Evolutionary conservation across 257 asterid species (phyloP).

Genomic region (Verbena officinalis): DNA sequence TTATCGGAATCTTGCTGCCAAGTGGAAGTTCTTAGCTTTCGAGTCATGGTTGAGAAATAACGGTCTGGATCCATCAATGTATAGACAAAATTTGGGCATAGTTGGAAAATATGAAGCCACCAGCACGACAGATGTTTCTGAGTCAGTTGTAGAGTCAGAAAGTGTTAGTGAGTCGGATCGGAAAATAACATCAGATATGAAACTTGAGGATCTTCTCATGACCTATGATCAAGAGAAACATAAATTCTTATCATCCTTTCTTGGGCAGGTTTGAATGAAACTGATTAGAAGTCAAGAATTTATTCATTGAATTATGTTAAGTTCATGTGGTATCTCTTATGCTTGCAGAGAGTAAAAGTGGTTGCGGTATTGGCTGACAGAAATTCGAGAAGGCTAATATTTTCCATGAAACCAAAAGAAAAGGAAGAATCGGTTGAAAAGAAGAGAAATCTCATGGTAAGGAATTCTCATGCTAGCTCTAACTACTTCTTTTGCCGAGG

Average conservation of each 20-base stretch:
- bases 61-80: conserved; percentile 79
- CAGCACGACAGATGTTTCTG: conserved; percentile 42
- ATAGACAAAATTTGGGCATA: conserved; percentile 79
- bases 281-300: conserved; percentile 16
- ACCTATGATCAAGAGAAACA: conserved; percentile 86
- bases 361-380: conserved; percentile 75
- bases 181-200: conserved; percentile 65
- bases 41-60: conserved; percentile 95
- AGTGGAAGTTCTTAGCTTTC: conserved; percentile 92
- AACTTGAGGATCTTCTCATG: conserved; percentile 83
- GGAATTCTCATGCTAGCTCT: conserved; percentile 28
- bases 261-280: conserved; percentile 81
- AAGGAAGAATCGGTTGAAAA: conserved; percentile 76
- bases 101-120: conserved; percentile 67
- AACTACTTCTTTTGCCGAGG: no score
- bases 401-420: conserved; percentile 74
- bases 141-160: conserved; percentile 38
- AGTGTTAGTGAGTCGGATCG: conserved; percentile 37
- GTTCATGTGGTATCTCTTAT: conserved; percentile 7
- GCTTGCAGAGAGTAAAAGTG: conserved; percentile 68
- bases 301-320: conserved; percentile 17
- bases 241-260: conserved; percentile 82
- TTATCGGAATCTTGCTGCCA: conserved; percentile 85
- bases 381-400: conserved; percentile 70
- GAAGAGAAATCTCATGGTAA: conserved; percentile 82